Evolutionary conservation across 345 rosid genomes (phyloP), one percentile per base, ranked within the genome.

Genomic region (Atalantia buxifolia): DNA sequence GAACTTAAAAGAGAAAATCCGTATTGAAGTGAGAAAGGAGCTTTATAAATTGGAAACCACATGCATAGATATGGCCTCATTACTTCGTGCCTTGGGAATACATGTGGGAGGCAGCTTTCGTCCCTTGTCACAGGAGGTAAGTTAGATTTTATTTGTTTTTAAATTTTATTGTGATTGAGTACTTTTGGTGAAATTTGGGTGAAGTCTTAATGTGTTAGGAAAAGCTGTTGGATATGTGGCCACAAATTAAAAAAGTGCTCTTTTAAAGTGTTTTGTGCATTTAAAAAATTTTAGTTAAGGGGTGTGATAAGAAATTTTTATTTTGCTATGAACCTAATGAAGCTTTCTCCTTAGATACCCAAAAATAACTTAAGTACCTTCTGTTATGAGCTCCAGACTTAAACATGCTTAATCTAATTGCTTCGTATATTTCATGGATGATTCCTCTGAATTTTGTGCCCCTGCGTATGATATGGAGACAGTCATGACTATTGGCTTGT

Each of bases 41-140:
- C 94, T 95, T 75, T 65, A 74, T 79, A 78, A 55, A 69, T 82
- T 95, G 84, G 98, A 95, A 86, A 71, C 71, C 71, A 79, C 80
- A 9, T 86, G 94, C 85, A 55, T 78, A 48, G 87, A 88, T 82
- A 88, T 95, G 96, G 92, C 91, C 31, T 86, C 98, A 10, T 76
- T 93, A 79, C 97, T 95, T 80, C 89, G 90, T 76, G 87, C 91
- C 77, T 87, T 92, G 82, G 94, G 98, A 82, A 86, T 95, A 79
- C 83, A 69, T 3, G 88, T 92, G 27, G 86, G 74, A 62, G 92
- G 90, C 79, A 91, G 95, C 48, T 65, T 64, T 33, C 50, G 19
- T 81, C 95, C 98, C 77, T 73, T 66, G 45, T 78, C 91, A 28
- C 35, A 85, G 27, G 93, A 92, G 92, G 99, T 88, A 75, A 78